Percentiles rank a stretch among this genome's conserved stretches.
Evolutionary conservation across 192 early-diverging fungal genomes (phyloP).

Genomic region (Dissophora ornata): DNA sequence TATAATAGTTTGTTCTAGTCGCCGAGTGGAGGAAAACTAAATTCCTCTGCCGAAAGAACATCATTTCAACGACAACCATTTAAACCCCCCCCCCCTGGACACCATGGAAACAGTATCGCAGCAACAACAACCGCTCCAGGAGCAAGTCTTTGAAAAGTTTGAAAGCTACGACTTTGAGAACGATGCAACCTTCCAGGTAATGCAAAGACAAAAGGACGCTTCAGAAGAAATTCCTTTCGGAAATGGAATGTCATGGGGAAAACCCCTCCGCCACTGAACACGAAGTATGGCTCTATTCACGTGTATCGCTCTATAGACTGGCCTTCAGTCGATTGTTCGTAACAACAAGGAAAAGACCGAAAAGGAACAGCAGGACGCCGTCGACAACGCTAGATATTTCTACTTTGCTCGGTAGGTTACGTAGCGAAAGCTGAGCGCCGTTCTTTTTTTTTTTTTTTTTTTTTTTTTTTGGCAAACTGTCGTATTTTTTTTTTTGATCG

Average conservation of each 20-base stretch:
- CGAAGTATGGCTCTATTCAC: not conserved
- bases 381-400: conserved; percentile 38
- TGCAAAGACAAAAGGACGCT: not conserved
- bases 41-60: too few species aligned
- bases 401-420: conserved; percentile 41
- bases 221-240: not conserved
- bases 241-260: too few species aligned
- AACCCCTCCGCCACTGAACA: not conserved
- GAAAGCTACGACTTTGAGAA: conserved; percentile 38
- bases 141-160: conserved; percentile 32
- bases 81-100: too few species aligned
- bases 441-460: too few species aligned
- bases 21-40: too few species aligned
- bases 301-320: conserved; percentile 2
- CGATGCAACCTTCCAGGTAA: conserved; percentile 50
- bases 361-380: conserved; percentile 35
- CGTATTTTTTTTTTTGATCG: too few species aligned
- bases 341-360: conserved; percentile 24
- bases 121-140: not conserved
- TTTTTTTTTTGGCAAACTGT: not conserved
- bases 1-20: too few species aligned
- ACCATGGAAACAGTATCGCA: conserved; percentile 14
- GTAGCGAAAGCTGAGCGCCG: too few species aligned
- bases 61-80: too few species aligned
- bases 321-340: conserved; percentile 34